Evolutionary conservation across 2,329 filamentous ascomycete species (phyloP).

Genomic region (Gaeumannomyces tritici): DNA sequence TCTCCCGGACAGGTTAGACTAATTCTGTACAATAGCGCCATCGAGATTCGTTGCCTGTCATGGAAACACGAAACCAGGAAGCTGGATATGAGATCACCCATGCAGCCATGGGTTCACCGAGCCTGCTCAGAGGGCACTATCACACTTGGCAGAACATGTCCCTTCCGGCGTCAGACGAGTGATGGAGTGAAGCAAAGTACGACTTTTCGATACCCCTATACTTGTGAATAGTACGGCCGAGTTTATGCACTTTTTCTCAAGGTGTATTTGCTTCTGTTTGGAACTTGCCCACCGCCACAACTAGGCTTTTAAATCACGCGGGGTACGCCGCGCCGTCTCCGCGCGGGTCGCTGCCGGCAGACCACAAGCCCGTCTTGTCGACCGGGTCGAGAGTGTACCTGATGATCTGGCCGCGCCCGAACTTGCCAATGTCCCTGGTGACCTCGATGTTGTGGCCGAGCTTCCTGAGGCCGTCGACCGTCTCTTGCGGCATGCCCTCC

Average conservation of each 20-base stretch:
- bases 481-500: conserved; percentile 62
- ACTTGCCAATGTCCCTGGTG: conserved; percentile 56
- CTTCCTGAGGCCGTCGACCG: conserved; percentile 51
- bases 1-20: background rate
- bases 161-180: no score
- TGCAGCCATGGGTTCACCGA: no score
- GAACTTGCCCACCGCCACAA: background rate
- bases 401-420: conserved; percentile 81
- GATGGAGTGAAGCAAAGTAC: no score
- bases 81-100: background rate
- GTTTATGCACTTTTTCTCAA: background rate
- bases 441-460: conserved; percentile 66
- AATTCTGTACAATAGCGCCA: background rate
- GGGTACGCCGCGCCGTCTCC: conserved; percentile 53
- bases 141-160: no score
- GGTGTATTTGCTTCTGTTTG: no score
- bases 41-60: background rate
- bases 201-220: no score
- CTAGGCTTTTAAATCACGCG: background rate
- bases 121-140: no score
- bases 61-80: no score
- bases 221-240: no score
- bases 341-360: conserved; percentile 75
- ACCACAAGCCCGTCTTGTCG: conserved; percentile 65
- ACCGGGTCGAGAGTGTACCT: conserved; percentile 56